Base-by-base conservation (phyloP, 2,329 filamentous ascomycete genomes). In the Arthrobotrys iridis region DNA sequence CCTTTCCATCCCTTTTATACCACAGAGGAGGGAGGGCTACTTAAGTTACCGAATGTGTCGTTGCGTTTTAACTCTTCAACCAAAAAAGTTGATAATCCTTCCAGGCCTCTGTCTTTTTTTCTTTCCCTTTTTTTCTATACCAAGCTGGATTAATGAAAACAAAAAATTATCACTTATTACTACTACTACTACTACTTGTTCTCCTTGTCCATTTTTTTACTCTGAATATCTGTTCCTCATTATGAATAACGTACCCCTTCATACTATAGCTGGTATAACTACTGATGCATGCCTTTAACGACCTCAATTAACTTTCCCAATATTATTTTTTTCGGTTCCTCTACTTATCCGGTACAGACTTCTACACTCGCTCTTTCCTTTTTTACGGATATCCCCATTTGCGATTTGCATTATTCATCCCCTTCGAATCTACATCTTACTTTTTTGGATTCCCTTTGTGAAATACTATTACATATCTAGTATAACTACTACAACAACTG, bases 91-190 rank as follows among this genome's bases (percentile, higher is more conserved):
- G 55, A 70, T 70, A 48, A 40, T 60, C 24, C 20, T 20, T 30
- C 46, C 35, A 26, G 30, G 22, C 37, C 33, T 33, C 15, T 46
- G 13, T 45, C 18, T 28, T 30, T 45, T 60, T 30, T 45, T 43
- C 6, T 20, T 45, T 41, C 30, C 40, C 20, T 28, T 22, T 18
- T 26, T 43, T 60, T 50, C 35, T 67, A 62, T 62, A 70, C 65
- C 65, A 70, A 55, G 24, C 48, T 46, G 55, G 65, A 45, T 55
- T 70, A 70, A 70, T 70, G 65, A 70, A 68, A 68, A 68, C 55
- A 60, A 70, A 70, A 67, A 70, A 70, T 45, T 60, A 43, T 55
- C 35, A 37, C 18, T 62, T 33, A 30, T 5, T 30, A 13, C 24
- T 33, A 33, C 28, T 10, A 33, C 10, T 33, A 33, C 28, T 33